These are phyloP conservation scores for Fraxinus greggii DNA, from an alignment of 305 asterid genomes.

Conservation along the genomic window DNA sequence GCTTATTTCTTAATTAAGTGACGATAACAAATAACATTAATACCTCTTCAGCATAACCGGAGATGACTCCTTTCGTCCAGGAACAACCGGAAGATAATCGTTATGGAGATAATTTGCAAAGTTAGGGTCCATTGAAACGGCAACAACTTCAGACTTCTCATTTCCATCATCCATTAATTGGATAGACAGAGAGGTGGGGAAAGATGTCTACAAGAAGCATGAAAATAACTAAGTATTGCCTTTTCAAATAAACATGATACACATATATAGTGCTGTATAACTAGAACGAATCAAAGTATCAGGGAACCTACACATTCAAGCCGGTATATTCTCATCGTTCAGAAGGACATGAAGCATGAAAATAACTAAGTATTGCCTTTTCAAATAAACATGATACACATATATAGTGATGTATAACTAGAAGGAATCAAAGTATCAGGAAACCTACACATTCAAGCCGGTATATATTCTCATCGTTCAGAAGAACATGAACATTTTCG, in stretches of 20 bases:
- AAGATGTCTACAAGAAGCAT: slow-evolving; percentile 56
- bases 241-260: slow-evolving; percentile 13
- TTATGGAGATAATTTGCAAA: slow-evolving; percentile 75
- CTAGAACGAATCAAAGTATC: slow-evolving; percentile 11
- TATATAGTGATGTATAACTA: background rate
- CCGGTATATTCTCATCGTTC: too few relatives aligned
- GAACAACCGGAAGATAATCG: slow-evolving; percentile 75
- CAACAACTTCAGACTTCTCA: slow-evolving; percentile 93
- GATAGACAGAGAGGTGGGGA: slow-evolving; percentile 66
- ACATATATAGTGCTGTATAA: background rate
- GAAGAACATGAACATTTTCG: slow-evolving; percentile 61
- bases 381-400: slow-evolving; percentile 9
- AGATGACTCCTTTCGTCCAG: slow-evolving; percentile 66
- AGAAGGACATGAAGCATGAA: slow-evolving; percentile 32
- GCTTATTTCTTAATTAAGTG: background rate
- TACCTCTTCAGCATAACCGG: slow-evolving; percentile 81
- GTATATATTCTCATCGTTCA: slow-evolving; percentile 64
- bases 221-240: slow-evolving; percentile 34
- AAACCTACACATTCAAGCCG: slow-evolving; percentile 78
- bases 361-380: slow-evolving; percentile 33
- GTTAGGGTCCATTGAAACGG: slow-evolving; percentile 87
- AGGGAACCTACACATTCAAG: too few relatives aligned
- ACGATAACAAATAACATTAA: slow-evolving; percentile 18
- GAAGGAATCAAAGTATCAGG: slow-evolving; percentile 14
- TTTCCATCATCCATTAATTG: slow-evolving; percentile 91